phyloP scores from a whole-genome alignment of 2,329 filamentous ascomycete genomes.

The Parafenestella ontariensis region DNA sequence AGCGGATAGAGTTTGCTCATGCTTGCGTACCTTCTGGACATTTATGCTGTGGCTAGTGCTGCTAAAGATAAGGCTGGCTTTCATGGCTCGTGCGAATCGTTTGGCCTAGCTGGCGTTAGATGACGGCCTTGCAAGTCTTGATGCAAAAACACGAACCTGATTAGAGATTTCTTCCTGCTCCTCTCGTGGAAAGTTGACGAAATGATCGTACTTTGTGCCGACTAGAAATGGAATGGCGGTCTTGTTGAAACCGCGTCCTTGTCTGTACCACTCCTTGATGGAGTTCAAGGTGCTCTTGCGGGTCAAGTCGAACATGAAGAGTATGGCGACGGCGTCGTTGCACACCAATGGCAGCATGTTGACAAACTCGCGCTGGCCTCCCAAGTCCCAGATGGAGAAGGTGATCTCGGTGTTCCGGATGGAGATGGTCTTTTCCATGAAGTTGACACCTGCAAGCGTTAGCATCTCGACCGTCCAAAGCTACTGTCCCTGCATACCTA shows the following conservation, averaged over 20 bases:
- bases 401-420: constrained; percentile 99
- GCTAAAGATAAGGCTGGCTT: constrained; percentile 95
- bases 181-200: constrained; percentile 96
- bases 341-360: constrained; percentile 99
- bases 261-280: constrained; percentile 99
- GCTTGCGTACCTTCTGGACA: constrained; percentile 82
- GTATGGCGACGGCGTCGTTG: constrained; percentile 96
- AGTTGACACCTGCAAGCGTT: constrained; percentile 79
- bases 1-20: background rate
- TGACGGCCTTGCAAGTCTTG: background rate
- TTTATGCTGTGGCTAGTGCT: constrained; percentile 99
- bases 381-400: constrained; percentile 98
- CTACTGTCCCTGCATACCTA: constrained; percentile 62
- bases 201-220: constrained; percentile 98
- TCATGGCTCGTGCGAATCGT: constrained; percentile 97
- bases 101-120: constrained; percentile 68
- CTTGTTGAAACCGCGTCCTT: constrained; percentile 98
- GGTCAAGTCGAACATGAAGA: constrained; percentile 99
- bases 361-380: constrained; percentile 97
- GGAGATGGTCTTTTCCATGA: constrained; percentile 99
- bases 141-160: constrained; percentile 66
- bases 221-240: constrained; percentile 98
- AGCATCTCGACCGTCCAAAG: constrained; percentile 11
- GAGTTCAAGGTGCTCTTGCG: constrained; percentile 98
- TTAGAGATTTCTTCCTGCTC: constrained; percentile 99